phyloP scores from a whole-genome alignment of 139 green algal species.

The Volvox africanus region DNA sequence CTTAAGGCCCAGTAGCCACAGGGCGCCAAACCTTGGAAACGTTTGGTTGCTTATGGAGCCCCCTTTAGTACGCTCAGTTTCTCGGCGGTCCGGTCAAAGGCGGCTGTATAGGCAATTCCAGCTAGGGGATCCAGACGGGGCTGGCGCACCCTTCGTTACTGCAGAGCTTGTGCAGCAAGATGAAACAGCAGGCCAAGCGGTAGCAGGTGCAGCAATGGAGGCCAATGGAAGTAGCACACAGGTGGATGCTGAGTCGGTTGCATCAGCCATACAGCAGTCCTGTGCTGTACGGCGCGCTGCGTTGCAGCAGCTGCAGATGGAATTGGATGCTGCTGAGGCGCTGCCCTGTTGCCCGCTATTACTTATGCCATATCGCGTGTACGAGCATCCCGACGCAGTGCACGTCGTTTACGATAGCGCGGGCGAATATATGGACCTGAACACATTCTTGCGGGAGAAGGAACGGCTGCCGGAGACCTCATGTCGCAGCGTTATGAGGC shows the following conservation, averaged over 20 bases:
- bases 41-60: background rate
- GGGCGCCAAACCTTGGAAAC: background rate
- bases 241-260: too few relatives aligned
- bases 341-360: background rate
- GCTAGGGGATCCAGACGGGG: background rate
- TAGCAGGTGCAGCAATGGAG: background rate
- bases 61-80: background rate
- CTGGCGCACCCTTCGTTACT: background rate
- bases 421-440: slow-evolving; percentile 9
- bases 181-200: too few relatives aligned
- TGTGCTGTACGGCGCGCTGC: background rate
- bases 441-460: background rate
- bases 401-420: slow-evolving; percentile 32
- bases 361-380: slow-evolving; percentile 28
- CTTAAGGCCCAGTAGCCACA: background rate
- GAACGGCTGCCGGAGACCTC: slow-evolving; percentile 11
- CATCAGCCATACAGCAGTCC: too few relatives aligned
- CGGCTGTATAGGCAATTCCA: background rate
- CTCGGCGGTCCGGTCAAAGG: background rate
- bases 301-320: background rate
- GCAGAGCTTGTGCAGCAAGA: too few relatives aligned
- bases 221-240: too few relatives aligned
- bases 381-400: background rate
- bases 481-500: slow-evolving; percentile 9
- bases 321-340: background rate